Evolutionary conservation across 1,284 basidiomycete genomes (phyloP), one percentile per base, ranked within the genome.

Genomic region (Microbotryum scabiosae): DNA sequence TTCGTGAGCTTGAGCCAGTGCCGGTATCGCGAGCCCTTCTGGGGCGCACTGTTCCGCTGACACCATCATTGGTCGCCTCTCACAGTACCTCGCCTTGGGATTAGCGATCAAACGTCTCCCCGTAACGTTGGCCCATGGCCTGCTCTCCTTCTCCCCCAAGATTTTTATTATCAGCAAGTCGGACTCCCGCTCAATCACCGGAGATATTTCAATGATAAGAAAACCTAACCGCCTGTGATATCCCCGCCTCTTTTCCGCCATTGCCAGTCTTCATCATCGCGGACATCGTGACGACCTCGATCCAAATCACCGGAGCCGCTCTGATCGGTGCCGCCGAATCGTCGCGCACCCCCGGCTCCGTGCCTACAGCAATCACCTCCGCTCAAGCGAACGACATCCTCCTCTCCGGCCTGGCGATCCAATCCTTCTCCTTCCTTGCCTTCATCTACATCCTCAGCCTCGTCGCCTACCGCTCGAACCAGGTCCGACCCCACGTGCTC

Each of bases 241-340:
- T 36, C 28, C 52, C n/a, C n/a, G n/a, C n/a, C n/a, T n/a, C n/a
- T n/a, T n/a, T n/a, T n/a, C n/a, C n/a, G n/a, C 16, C 12, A 41
- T 5, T 12, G 16, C 10, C 59, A 70, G 73, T 69, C 62, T 76
- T 78, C 68, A 69, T 77, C 43, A 60, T 69, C 25, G 71, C 73
- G 51, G 76, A 78, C 59, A 64, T 71, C n/a, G 58, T 74, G 14
- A 74, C 71, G 12, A 76, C 75, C 26, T 68, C 74, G 28, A 64
- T 77, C 9, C 77, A 78, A 59, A 71, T 78, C 32, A 66, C 65
- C n/a, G 77, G 77, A 16, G 77, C 77, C 0, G 76, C 76, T 14
- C 63, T 78, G 18, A 74, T 78, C 56, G 77, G 77, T n/a, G 71
- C 74, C 1, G 72, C 76, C 9, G 74, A 78, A 60, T 25, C 45